These are phyloP conservation scores for Warburgia ugandensis DNA, from an alignment of 164 flowering plant genomes.

Conservation along the genomic window DNA sequence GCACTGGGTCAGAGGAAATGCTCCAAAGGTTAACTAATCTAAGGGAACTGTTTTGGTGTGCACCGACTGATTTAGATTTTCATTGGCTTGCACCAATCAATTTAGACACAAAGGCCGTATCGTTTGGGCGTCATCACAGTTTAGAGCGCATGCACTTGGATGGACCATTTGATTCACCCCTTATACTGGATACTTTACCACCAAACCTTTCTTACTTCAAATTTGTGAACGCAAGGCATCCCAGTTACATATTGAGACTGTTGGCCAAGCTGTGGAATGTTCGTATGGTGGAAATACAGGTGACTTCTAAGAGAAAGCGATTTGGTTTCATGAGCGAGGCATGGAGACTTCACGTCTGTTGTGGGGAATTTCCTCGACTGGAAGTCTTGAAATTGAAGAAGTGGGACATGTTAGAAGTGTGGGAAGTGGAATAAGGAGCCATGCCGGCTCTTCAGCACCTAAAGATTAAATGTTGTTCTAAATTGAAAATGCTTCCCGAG, in stretches of 20 bases:
- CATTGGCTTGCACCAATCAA: neutral
- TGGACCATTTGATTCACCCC: neutral
- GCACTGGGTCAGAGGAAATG: neutral
- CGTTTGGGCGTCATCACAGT: neutral
- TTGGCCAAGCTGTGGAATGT: no score
- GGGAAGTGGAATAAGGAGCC: no score
- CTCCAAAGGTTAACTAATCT: neutral
- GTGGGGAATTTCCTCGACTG: no score
- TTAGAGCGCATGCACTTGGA: neutral
- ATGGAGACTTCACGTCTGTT: no score
- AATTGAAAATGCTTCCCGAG: constrained; percentile 2
- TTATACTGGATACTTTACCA: neutral
- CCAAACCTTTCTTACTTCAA: constrained; percentile 5
- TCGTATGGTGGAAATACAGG: no score
- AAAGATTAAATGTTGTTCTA: neutral
- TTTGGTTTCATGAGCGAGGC: no score
- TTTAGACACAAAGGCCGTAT: neutral
- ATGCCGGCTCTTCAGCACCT: neutral
- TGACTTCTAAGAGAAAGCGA: neutral
- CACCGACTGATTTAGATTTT: neutral
- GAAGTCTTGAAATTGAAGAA: no score
- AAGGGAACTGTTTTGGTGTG: neutral
- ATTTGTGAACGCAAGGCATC: no score
- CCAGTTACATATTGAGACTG: no score
- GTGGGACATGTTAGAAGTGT: no score